Base-by-base conservation (phyloP, 2,329 filamentous ascomycete species). In the Cercospora sp. region DNA sequence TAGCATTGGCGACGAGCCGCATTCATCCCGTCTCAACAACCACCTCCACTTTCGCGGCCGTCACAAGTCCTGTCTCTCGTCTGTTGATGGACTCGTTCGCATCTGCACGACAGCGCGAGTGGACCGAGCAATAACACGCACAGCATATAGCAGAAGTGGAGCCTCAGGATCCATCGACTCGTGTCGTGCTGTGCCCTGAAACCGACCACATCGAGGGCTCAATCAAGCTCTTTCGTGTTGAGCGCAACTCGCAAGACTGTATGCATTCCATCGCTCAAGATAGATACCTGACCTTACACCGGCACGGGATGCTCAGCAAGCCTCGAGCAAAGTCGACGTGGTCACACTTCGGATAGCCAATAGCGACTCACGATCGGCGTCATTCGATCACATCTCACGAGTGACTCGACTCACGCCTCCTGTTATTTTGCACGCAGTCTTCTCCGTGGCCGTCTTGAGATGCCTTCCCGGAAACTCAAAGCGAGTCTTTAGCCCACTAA, bases 401-500 rank as follows among this genome's bases (percentile, higher is more conserved):
- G 61, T 10, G 13, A 36, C 61, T 7, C 42, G 61, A 63, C 36
- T 63, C 60, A 53, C 53, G 42, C 23, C 42, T 23, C 48, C 26
- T 63, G 42, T 55, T 30, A 23, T 31, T 36, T 31, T 16, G 8
- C 30, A 40, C 28, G 18, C 48, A 53, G 9, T 48, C 51, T 30
- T 13, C 45, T 30, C 30, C 3, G 9, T n/a, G 10, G 18, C 9
- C 42, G 26, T 30, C 40, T 26, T 51, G 28, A 31, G 60, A 63
- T 63, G 42, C 42, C 20, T 63, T 63, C 26, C 36, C n/a, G 3
- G 18, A 59, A 59, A 31, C 30, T 59, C 28, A 59, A 59, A 59
- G 30, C 28, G 48, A 55, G 31, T 59, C 55, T 18, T 8, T 59
- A 3, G n/a, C 8, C 55, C 55, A 59, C 31, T 13, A n/a, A 36